Percentiles rank a stretch among this genome's conserved stretches.
phyloP scores from a whole-genome alignment of 2,329 filamentous ascomycete species.

The Pezicula carpinea region DNA sequence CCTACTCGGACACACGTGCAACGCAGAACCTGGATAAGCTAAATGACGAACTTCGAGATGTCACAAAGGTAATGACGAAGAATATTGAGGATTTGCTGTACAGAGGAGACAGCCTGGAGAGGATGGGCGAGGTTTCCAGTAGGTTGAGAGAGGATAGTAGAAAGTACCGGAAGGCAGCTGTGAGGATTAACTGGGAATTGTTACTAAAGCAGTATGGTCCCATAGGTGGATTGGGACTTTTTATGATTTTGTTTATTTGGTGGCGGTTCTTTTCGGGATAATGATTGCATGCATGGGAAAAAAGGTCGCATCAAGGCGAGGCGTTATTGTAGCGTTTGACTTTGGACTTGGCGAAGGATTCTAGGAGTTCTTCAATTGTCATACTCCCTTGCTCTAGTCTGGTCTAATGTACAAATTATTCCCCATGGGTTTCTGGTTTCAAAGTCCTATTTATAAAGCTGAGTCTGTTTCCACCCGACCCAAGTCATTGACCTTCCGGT shows the following conservation, averaged over 20 bases:
- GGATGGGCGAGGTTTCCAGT: constrained; percentile 93
- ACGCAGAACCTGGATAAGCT: constrained; percentile 90
- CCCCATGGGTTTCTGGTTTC: too few species aligned
- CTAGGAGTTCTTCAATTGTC: too few species aligned
- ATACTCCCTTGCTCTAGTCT: too few species aligned
- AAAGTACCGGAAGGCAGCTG: constrained; percentile 89
- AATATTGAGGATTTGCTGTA: constrained; percentile 98
- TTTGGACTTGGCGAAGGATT: too few species aligned
- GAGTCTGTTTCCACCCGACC: too few species aligned
- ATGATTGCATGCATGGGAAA: background rate
- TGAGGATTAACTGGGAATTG: constrained; percentile 97
- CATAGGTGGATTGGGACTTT: constrained; percentile 72
- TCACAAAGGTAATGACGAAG: constrained; percentile 99
- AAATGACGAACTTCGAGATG: constrained; percentile 95
- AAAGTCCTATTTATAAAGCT: too few species aligned
- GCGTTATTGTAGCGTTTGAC: too few species aligned
- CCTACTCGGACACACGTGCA: constrained; percentile 89
- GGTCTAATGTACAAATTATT: too few species aligned
- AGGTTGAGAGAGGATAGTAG: constrained; percentile 85
- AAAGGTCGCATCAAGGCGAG: too few species aligned
- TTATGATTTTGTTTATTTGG: constrained; percentile 83
- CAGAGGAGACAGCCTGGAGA: constrained; percentile 86
- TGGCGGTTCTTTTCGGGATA: constrained; percentile 79
- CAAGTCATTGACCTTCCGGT: too few species aligned
- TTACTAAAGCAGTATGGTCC: constrained; percentile 96